These are phyloP conservation scores for Candida neerlandica DNA, from an alignment of 1,139 yeast genomes.

Conservation along the genomic window DNA sequence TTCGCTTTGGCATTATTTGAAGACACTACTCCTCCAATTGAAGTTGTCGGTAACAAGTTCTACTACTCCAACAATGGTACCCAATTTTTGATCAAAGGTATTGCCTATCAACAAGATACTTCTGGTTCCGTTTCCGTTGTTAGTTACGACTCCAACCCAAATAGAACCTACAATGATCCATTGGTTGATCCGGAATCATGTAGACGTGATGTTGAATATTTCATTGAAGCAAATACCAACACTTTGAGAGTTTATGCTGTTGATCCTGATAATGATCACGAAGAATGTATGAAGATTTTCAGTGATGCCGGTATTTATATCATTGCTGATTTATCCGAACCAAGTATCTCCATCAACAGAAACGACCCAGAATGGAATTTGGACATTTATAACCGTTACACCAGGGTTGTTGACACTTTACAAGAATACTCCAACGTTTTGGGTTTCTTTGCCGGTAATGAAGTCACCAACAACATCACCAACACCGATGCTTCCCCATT, in stretches of 20 bases:
- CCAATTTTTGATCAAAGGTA: constrained; percentile 48
- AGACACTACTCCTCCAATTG: constrained; percentile 41
- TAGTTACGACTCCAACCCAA: constrained; percentile 29
- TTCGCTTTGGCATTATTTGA: constrained; percentile 14
- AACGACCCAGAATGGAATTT: constrained; percentile 63
- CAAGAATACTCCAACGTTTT: constrained; percentile 72
- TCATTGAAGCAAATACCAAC: constrained; percentile 62
- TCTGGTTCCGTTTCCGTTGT: constrained; percentile 48
- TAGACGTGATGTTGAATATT: constrained; percentile 77
- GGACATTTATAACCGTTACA: constrained; percentile 68
- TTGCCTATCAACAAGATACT: constrained; percentile 50
- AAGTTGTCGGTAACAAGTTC: constrained; percentile 49
- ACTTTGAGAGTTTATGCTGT: constrained; percentile 76
- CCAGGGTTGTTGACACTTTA: constrained; percentile 72
- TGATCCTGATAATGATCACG: constrained; percentile 63
- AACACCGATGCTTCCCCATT: constrained; percentile 81
- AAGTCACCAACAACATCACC: constrained; percentile 73
- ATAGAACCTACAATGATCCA: constrained; percentile 58
- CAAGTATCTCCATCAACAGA: constrained; percentile 64
- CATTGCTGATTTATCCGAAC: constrained; percentile 75
- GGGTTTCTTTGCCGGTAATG: constrained; percentile 93
- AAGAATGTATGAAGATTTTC: constrained; percentile 64
- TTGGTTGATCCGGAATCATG: constrained; percentile 72
- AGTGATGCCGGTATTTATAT: constrained; percentile 79
- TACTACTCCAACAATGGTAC: constrained; percentile 48